phyloP scores from a whole-genome alignment of 1,139 yeast species.

The Nakaseomyces kungkrabaensis region DNA sequence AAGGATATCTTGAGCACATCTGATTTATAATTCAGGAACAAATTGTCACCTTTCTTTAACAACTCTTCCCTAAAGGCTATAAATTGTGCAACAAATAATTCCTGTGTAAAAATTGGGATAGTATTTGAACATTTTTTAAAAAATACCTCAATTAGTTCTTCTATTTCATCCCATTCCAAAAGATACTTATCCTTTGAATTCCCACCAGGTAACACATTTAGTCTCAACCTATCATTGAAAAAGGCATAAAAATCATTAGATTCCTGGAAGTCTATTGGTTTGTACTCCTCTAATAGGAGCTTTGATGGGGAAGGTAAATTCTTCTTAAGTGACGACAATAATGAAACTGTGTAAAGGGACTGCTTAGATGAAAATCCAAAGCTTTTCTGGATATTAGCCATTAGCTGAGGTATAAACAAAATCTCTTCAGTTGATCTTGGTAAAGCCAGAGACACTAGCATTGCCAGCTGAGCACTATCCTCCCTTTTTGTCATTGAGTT shows the following conservation, averaged over 20 bases:
- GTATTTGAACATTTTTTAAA: constrained; percentile 74
- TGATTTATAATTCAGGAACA: background rate
- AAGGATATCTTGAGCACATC: background rate
- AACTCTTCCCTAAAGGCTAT: background rate
- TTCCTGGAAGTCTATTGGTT: constrained; percentile 20
- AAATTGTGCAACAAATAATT: constrained; percentile 12
- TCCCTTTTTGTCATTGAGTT: constrained; percentile 40
- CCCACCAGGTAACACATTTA: constrained; percentile 9
- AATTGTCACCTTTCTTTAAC: background rate
- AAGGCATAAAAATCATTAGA: constrained; percentile 21
- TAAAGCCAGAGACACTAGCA: constrained; percentile 59
- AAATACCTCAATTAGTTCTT: constrained; percentile 34
- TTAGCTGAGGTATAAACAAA: constrained; percentile 56
- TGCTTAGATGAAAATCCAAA: constrained; percentile 65
- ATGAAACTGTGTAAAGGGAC: constrained; percentile 56
- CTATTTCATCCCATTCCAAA: constrained; percentile 19
- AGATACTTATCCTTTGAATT: background rate
- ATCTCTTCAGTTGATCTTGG: constrained; percentile 76
- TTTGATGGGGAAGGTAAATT: constrained; percentile 39
- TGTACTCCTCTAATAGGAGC: constrained; percentile 23
- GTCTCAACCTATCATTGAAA: constrained; percentile 16
- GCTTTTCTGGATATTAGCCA: constrained; percentile 56
- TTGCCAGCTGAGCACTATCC: constrained; percentile 45
- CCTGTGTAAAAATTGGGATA: constrained; percentile 60
- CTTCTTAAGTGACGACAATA: constrained; percentile 60